Evolutionary conservation across 352 stramenopile genomes (phyloP), one percentile per base, ranked within the genome.

Genomic region (Phytophthora agathidicida): DNA sequence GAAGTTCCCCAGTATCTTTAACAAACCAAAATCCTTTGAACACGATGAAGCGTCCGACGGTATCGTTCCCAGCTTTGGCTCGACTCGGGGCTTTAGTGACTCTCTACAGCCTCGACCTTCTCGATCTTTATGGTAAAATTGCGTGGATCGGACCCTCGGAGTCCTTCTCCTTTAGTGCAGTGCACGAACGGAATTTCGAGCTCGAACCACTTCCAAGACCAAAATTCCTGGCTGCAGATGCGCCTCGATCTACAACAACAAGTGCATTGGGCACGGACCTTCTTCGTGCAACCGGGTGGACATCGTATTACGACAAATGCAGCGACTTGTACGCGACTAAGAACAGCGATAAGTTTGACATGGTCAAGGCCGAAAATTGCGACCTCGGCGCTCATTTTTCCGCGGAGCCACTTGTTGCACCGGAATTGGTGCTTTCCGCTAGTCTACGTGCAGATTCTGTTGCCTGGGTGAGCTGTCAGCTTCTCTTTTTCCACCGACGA

Each of bases 381-480:
- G 28, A 65, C 6, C 22, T 75, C 7, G 46, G 56, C 9, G 9
- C 37, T 17, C 31, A 8, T 16, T 60, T 61, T 28, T 26, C 43
- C 5, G 11, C n/a, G 5, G 43, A 69, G 11, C 43, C 33, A 2
- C 37, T 55, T 31, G 8, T 55, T 41, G 58, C 56, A 2, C 22
- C 44, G 11, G 69, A 85, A n/a, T 30, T 88, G 3, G 42, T 85
- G 16, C 53, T 88, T 8, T 68, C 49, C 0, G 41, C 76, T 30
- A 81, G 63, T 47, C 24, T 77, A 9, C 65, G 76, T n/a, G 74
- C 72, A 11, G 80, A 91, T 49, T 68, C 78, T 0, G 48, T 88
- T 19, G 74, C 74, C 7, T 91, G 78, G 77, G 64, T 64, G 8
- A 76, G 66, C 14, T 91, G 80, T 20, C 77, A 84, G 44, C 43